Conservation (phyloP, 2,329 filamentous ascomycete genomes). For the Pezicula radicicola region DNA sequence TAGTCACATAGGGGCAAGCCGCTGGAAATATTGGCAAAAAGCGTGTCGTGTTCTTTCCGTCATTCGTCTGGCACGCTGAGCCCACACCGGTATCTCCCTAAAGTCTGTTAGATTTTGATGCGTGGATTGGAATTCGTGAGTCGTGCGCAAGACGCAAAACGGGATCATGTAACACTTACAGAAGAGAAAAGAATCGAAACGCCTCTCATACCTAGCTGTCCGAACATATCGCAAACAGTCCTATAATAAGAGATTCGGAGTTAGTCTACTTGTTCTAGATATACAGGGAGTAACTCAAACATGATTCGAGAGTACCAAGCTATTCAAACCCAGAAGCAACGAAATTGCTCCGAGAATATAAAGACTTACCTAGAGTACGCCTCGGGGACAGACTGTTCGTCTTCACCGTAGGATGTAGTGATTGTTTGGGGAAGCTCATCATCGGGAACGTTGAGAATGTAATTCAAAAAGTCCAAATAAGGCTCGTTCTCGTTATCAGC, state of each 20-base stretch:
- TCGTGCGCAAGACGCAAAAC: too few relatives aligned
- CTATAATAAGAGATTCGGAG: conserved; percentile 7
- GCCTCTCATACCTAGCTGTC: conserved; percentile 65
- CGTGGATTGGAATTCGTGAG: too few relatives aligned
- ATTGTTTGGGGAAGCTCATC: conserved; percentile 55
- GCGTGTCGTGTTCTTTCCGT: conserved; percentile 51
- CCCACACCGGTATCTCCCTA: conserved; percentile 54
- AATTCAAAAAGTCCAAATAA: conserved; percentile 58
- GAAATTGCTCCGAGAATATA: too few relatives aligned
- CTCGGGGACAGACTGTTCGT: conserved; percentile 60
- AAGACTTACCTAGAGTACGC: conserved; percentile 45
- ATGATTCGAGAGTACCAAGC: too few relatives aligned
- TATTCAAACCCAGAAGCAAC: too few relatives aligned
- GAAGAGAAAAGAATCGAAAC: conserved; percentile 61
- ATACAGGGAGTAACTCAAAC: too few relatives aligned
- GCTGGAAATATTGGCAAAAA: conserved; percentile 63
- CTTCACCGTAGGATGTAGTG: conserved; percentile 64
- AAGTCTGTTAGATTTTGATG: too few relatives aligned
- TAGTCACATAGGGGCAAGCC: conserved; percentile 66
- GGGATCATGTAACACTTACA: too few relatives aligned
- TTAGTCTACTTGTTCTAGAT: too few relatives aligned
- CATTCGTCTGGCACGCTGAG: conserved; percentile 52
- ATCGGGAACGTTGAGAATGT: conserved; percentile 47
- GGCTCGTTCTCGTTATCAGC: conserved; percentile 63
- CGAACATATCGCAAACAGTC: conserved; percentile 61